Percentiles rank a stretch among this genome's conserved stretches.
Evolutionary conservation across 352 stramenopile species (phyloP).

Genomic region (Poterioochromonas sp.): DNA sequence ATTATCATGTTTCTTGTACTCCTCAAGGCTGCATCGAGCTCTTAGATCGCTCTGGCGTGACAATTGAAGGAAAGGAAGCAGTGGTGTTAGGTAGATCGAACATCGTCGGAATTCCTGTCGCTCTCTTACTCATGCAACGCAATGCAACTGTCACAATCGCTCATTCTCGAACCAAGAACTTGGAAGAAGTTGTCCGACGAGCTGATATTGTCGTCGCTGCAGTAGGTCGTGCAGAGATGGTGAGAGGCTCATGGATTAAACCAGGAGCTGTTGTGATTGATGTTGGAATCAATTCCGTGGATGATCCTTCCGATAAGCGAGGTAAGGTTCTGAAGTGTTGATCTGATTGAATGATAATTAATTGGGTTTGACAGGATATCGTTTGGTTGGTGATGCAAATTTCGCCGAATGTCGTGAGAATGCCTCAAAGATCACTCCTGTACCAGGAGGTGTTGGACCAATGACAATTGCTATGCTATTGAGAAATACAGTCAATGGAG

Average conservation of each 20-base stretch:
- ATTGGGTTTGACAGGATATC: slow-evolving; percentile 70
- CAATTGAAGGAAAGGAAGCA: slow-evolving; percentile 80
- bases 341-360: background rate
- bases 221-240: slow-evolving; percentile 83
- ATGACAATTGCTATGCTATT: slow-evolving; percentile 96
- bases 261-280: slow-evolving; percentile 91
- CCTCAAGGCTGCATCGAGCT: slow-evolving; percentile 90
- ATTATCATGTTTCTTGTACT: slow-evolving; percentile 83
- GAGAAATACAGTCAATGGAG: slow-evolving; percentile 56
- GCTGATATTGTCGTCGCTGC: slow-evolving; percentile 95
- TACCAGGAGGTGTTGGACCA: slow-evolving; percentile 83
- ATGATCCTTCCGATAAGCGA: slow-evolving; percentile 54
- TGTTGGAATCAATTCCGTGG: slow-evolving; percentile 96
- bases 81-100: slow-evolving; percentile 93
- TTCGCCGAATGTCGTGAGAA: slow-evolving; percentile 68
- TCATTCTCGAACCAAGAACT: slow-evolving; percentile 83
- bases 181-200: slow-evolving; percentile 67
- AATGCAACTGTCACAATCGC: slow-evolving; percentile 85
- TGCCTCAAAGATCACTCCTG: slow-evolving; percentile 80
- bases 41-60: slow-evolving; percentile 72
- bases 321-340: slow-evolving; percentile 55
- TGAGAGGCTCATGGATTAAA: slow-evolving; percentile 92
- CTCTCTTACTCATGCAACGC: slow-evolving; percentile 83
- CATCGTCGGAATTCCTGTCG: slow-evolving; percentile 92
- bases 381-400: slow-evolving; percentile 92